Evolutionary conservation across 192 early-diverging fungal genomes (phyloP).

Genomic region (Coemansia sp.): DNA sequence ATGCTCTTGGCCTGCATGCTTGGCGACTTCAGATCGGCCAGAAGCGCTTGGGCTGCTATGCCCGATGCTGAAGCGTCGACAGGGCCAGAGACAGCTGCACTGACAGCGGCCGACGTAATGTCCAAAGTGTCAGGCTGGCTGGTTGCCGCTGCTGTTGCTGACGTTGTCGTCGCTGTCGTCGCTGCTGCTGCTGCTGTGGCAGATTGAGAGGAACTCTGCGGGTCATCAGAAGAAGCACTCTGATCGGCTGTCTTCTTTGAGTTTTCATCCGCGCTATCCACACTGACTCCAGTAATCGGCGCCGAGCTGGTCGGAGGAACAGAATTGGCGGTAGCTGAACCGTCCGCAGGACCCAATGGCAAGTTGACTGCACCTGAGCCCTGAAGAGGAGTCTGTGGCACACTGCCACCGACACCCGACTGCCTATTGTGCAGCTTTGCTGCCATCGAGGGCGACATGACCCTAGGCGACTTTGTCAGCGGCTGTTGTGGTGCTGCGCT

Average conservation of each 20-base stretch:
- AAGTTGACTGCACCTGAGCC: background rate
- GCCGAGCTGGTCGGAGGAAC: background rate
- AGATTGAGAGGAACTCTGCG: background rate
- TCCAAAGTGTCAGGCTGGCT: background rate
- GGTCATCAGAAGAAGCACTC: background rate
- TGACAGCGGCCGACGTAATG: background rate
- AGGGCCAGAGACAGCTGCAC: background rate
- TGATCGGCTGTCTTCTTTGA: background rate
- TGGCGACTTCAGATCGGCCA: slow-evolving; percentile 1
- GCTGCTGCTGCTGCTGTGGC: background rate
- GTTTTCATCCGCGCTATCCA: background rate
- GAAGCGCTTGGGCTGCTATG: slow-evolving; percentile 5
- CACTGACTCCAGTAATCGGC: background rate
- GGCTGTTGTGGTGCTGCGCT: slow-evolving; percentile 5
- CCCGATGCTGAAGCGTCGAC: slow-evolving; percentile 11
- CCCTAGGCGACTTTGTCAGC: slow-evolving; percentile 33
- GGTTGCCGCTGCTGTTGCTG: background rate
- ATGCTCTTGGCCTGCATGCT: background rate
- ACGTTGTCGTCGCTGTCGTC: background rate
- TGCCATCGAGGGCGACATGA: slow-evolving; percentile 17
- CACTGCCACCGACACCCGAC: slow-evolving; percentile 12
- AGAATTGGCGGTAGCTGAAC: background rate
- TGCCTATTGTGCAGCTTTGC: slow-evolving; percentile 10
- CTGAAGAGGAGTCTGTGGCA: slow-evolving; percentile 1
- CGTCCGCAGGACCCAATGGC: background rate